phyloP scores from a whole-genome alignment of 2,329 filamentous ascomycete species.

The Elsinoe batatas region DNA sequence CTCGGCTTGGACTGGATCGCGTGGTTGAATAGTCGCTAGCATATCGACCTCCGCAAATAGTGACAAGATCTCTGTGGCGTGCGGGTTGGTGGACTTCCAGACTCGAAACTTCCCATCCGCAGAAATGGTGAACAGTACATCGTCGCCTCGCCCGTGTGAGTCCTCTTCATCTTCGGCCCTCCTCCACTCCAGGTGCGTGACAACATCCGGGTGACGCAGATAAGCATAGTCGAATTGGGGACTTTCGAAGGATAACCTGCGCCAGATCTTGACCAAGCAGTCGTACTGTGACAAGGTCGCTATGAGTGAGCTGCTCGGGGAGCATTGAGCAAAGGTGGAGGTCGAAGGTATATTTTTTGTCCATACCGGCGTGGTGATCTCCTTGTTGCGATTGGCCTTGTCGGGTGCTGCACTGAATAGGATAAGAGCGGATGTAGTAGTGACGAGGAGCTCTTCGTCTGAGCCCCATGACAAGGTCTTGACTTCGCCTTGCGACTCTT shows the following conservation, averaged over 20 bases:
- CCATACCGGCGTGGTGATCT: slow-evolving; percentile 56
- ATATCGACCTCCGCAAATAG: slow-evolving; percentile 78
- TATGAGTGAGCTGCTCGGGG: slow-evolving; percentile 78
- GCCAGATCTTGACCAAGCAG: slow-evolving; percentile 84
- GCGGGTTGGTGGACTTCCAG: slow-evolving; percentile 69
- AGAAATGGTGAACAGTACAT: slow-evolving; percentile 84
- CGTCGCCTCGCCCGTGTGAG: slow-evolving; percentile 41
- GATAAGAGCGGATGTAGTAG: slow-evolving; percentile 53
- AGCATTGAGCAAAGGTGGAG: slow-evolving; percentile 65
- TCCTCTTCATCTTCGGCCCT: slow-evolving; percentile 56
- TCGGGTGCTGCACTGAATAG: slow-evolving; percentile 49
- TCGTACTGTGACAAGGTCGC: slow-evolving; percentile 73
- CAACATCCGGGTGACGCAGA: slow-evolving; percentile 67
- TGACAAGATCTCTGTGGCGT: slow-evolving; percentile 61
- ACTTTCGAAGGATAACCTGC: slow-evolving; percentile 75
- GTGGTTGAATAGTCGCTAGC: slow-evolving; percentile 53
- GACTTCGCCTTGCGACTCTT: slow-evolving; percentile 38
- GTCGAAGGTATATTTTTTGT: slow-evolving; percentile 61
- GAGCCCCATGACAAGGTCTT: slow-evolving; percentile 75
- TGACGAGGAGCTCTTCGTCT: slow-evolving; percentile 73
- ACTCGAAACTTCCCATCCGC: slow-evolving; percentile 70
- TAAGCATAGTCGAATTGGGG: slow-evolving; percentile 86
- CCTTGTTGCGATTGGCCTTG: slow-evolving; percentile 19
- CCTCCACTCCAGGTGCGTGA: slow-evolving; percentile 81
- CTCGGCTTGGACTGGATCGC: slow-evolving; percentile 30